These are phyloP conservation scores for Lagenidium giganteum DNA, from an alignment of 352 stramenopile genomes.

Conservation along the genomic window DNA sequence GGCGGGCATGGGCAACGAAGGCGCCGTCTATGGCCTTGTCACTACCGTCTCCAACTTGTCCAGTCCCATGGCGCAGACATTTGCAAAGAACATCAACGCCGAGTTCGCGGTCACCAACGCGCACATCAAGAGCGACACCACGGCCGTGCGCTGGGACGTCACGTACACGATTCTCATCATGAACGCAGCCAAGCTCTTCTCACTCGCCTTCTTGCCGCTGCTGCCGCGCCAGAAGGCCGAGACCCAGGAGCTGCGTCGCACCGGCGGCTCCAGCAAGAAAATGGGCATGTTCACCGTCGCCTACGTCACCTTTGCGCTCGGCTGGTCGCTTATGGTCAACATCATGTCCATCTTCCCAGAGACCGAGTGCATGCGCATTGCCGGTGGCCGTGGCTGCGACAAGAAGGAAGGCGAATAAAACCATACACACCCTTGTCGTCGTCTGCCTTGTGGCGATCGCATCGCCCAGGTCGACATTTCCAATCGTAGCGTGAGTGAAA, in stretches of 20 bases:
- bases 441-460: too few relatives aligned
- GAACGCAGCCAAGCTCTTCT: slow-evolving; percentile 23
- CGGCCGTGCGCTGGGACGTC: slow-evolving; percentile 27
- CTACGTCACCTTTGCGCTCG: slow-evolving; percentile 20
- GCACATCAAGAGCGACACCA: slow-evolving; percentile 31
- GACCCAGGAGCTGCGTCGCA: slow-evolving; percentile 30
- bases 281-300: slow-evolving; percentile 26
- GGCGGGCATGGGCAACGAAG: slow-evolving; percentile 40
- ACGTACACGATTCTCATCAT: slow-evolving; percentile 33
- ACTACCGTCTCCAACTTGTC: slow-evolving; percentile 36
- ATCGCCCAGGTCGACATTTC: too few relatives aligned
- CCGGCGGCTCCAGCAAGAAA: slow-evolving; percentile 30
- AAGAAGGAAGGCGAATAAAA: slow-evolving; percentile 6
- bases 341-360: slow-evolving; percentile 20
- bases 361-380: slow-evolving; percentile 12
- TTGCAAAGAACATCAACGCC: slow-evolving; percentile 24
- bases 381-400: slow-evolving; percentile 10
- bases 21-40: slow-evolving; percentile 36
- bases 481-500: too few relatives aligned
- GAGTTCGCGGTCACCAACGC: slow-evolving; percentile 32
- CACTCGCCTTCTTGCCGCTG: slow-evolving; percentile 29
- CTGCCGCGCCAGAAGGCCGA: slow-evolving; percentile 44
- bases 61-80: slow-evolving; percentile 22
- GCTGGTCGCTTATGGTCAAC: slow-evolving; percentile 20
- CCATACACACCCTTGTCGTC: too few relatives aligned